Evolutionary conservation across 208 protist species (phyloP).

Genomic region (Porcisia hertigi): DNA sequence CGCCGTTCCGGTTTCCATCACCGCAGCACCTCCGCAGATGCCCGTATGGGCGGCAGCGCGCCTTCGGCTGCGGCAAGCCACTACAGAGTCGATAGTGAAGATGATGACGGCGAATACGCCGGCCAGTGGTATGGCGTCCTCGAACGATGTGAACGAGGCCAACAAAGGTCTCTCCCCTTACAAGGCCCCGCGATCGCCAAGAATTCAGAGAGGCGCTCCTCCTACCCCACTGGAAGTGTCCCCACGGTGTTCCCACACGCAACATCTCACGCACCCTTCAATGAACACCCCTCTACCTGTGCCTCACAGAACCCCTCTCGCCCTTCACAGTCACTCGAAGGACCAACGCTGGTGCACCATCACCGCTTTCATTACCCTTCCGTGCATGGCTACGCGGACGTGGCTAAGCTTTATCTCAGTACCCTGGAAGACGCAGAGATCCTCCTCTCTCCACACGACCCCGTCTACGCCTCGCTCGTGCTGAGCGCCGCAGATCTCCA

Average conservation of each 20-base stretch:
- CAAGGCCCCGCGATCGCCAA: constrained; percentile 9
- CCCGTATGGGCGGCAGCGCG: not conserved
- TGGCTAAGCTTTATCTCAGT: constrained; percentile 62
- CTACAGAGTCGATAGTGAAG: constrained; percentile 6
- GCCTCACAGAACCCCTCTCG: constrained; percentile 1
- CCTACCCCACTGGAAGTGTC: not conserved
- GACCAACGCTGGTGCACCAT: constrained; percentile 51
- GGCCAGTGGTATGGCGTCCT: constrained; percentile 3
- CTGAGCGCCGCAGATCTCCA: constrained; percentile 74
- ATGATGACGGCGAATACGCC: constrained; percentile 8
- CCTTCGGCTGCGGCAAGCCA: not conserved
- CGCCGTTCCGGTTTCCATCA: not conserved
- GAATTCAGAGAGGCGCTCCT: not conserved
- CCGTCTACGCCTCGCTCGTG: constrained; percentile 80
- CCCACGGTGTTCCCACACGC: constrained; percentile 8
- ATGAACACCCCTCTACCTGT: constrained; percentile 1
- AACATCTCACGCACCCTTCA: constrained; percentile 9
- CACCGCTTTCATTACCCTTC: constrained; percentile 72
- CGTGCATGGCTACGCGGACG: constrained; percentile 52
- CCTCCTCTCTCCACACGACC: constrained; percentile 83
- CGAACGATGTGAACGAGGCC: not conserved
- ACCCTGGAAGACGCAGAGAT: constrained; percentile 66
- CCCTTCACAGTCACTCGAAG: constrained; percentile 10
- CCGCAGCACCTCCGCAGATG: constrained; percentile 12
- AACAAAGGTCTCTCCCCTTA: not conserved